Evolutionary conservation across 2,329 filamentous ascomycete species (phyloP).

Genomic region (Dactylonectria macrodidyma): DNA sequence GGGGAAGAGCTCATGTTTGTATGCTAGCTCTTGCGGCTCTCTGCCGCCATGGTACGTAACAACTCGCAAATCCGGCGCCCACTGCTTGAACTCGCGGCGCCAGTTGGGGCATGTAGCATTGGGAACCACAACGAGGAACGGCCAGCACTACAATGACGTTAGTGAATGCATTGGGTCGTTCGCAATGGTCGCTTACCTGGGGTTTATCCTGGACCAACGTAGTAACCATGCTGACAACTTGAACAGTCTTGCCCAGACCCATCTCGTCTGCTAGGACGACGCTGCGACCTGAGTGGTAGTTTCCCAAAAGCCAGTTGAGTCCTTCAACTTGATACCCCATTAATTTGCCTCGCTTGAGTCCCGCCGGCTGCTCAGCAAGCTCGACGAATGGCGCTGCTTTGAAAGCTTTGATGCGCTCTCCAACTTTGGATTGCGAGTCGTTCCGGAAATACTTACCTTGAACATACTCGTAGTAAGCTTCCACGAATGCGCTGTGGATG

Average conservation of each 20-base stretch:
- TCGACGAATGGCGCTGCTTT: constrained; percentile 78
- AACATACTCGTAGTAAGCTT: constrained; percentile 90
- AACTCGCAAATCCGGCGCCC: constrained; percentile 87
- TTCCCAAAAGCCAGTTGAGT: constrained; percentile 94
- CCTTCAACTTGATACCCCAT: constrained; percentile 97
- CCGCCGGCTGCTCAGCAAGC: constrained; percentile 79
- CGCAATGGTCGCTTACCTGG: constrained; percentile 52
- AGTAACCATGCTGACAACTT: constrained; percentile 87
- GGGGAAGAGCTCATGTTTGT: constrained; percentile 89
- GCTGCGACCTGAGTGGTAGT: constrained; percentile 86
- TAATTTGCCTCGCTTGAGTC: constrained; percentile 82
- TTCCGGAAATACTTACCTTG: constrained; percentile 79
- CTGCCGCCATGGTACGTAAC: constrained; percentile 93
- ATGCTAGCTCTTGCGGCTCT: constrained; percentile 81
- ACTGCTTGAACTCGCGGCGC: constrained; percentile 95
- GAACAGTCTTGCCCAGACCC: constrained; percentile 97
- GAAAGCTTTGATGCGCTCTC: constrained; percentile 77
- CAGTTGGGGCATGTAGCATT: constrained; percentile 98
- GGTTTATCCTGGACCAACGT: constrained; percentile 78
- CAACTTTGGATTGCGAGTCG: constrained; percentile 72
- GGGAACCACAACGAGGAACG: constrained; percentile 92
- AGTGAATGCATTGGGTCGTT: constrained; percentile 14
- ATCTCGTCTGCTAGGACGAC: constrained; percentile 97
- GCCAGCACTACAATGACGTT: constrained; percentile 74
- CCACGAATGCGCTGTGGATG: constrained; percentile 84